Percentiles rank a stretch among this genome's conserved stretches.
Conservation (phyloP, 2,329 filamentous ascomycete species). For the Aaosphaeria pasadenensis region DNA sequence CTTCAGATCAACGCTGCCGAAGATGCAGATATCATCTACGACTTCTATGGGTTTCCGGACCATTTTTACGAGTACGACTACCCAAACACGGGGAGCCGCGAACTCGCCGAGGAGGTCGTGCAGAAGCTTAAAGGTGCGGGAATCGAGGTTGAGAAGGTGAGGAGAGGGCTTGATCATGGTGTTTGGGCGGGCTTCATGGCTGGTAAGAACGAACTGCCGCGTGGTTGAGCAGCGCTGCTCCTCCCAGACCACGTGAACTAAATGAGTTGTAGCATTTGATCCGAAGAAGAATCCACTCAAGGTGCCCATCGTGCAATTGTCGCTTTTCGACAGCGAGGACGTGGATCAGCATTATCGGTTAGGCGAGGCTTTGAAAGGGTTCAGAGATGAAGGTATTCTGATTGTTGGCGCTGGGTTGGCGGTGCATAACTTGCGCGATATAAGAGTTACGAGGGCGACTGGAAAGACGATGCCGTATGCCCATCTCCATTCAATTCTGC, state of each 20-base stretch:
- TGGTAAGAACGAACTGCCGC: conserved; percentile 31
- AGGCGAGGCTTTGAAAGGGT: conserved; percentile 8
- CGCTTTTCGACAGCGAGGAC: conserved; percentile 11
- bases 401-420: conserved; percentile 5
- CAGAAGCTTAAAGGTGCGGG: conserved; percentile 45
- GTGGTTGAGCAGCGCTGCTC: neutral
- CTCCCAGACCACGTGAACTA: neutral
- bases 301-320: conserved; percentile 19
- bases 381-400: conserved; percentile 13
- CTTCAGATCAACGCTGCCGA: conserved; percentile 66
- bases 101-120: conserved; percentile 58
- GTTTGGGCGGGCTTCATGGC: conserved; percentile 68
- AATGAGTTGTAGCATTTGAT: conserved; percentile 24
- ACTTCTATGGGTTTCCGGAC: conserved; percentile 68
- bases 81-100: conserved; percentile 58
- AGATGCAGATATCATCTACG: conserved; percentile 66
- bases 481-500: too few relatives aligned
- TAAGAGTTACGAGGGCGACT: too few relatives aligned
- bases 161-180: conserved; percentile 70
- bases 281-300: conserved; percentile 35
- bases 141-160: conserved; percentile 45
- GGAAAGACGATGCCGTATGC: too few relatives aligned
- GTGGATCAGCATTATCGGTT: conserved; percentile 10
- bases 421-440: too few relatives aligned
- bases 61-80: conserved; percentile 65